Evolutionary conservation across 495 filamentous ascomycete genomes (phyloP), one percentile per base, ranked within the genome.

Genomic region (Lichenothelia convexa): DNA sequence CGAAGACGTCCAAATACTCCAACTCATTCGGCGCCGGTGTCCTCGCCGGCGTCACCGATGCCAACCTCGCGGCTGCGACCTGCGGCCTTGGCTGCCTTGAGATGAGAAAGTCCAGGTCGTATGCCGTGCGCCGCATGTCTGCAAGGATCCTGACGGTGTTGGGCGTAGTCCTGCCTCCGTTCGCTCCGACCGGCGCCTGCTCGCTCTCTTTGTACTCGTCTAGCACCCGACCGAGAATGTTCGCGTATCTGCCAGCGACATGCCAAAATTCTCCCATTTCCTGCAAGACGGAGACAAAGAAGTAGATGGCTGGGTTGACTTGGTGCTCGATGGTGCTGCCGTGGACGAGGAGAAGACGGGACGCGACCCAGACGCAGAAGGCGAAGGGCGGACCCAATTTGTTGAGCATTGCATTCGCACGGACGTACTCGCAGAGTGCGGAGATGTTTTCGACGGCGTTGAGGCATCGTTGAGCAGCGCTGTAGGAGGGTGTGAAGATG

Each of bases 281-380:
- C 18, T 70, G 64, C 3, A 92, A 68, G 1, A 80, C 79, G 39
- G 82, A 77, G 21, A 92, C 77, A 32, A 92, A 78, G 32, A 82
- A 71, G 13, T 72, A 57, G 24, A 91, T 82, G 43, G 80, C 73
- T 1, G 75, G 73, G 41, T 72, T 78, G 23, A 87, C 68, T 30
- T 76, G 78, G 53, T 79, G 77, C 21, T 83, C 80, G 38, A 87
- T 80, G 0, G 83, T 91, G 16, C 78, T 83, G 12, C 80, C 81
- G 51, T 91, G 83, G 6, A 93, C 83, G 5, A 92, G 71, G 1
- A 89, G 60, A 16, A 92, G 60, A 4, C 84, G 73, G 11, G 84
- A 81, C n/a, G 80, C 81, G 19, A 92, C 84, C 84, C 84, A 93
- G 21, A 93, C 61, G 1, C 80, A 80, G 50, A 92, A 93, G 11